Evolutionary conservation across 176 grass and related monocot species (phyloP), one percentile per base, ranked within the genome.

Genomic region (Phoenix dactylifera): DNA sequence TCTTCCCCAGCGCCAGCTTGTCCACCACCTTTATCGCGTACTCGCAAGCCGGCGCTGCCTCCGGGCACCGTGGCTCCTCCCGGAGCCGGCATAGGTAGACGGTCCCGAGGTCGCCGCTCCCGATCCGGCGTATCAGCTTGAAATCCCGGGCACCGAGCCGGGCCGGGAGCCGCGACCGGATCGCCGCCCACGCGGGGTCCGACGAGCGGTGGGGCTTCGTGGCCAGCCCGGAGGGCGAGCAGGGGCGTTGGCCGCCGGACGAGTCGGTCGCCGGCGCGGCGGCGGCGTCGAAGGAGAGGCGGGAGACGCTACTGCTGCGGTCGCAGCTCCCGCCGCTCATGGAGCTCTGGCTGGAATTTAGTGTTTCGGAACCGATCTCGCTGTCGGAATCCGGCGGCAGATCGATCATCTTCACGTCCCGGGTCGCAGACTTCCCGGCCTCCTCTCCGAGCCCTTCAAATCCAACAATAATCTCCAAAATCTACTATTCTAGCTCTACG

Each of bases 1-100:
- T 98, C 81, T 73, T 83, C 15, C 73, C 78, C 17, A 98, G 69
- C 30, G 60, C 84, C 62, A 74, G 67, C 51, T 86, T 81, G 76
- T 98, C 93, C 51, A 98, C 93, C 55, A 98, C 87, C 81, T 98
- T 98, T 81, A 98, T 98, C 56, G 93, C 93, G 74, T 98, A 98
- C 19, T 66, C 58, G 73, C 77, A 87, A 4, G 55, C 50, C 4
- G 51, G 62, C n/a, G 22, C 10, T 1, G 30, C 72, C 80, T 24
- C 51, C 48, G 18, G 17, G 28, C 58, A 60, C 58, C 48, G 20
- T 32, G 24, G 24, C 16, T 72, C 58, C n/a, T 39, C 58, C 25
- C 86, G 74, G n/a, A 98, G 78, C 54, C 67, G 72, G 70, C 93
- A 98, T 54, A 98, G 87, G 61, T 88, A 98, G 49, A 92, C 93